These are phyloP conservation scores for Tephrocybe rancida DNA, from an alignment of 768 basidiomycete genomes.

Conservation along the genomic window DNA sequence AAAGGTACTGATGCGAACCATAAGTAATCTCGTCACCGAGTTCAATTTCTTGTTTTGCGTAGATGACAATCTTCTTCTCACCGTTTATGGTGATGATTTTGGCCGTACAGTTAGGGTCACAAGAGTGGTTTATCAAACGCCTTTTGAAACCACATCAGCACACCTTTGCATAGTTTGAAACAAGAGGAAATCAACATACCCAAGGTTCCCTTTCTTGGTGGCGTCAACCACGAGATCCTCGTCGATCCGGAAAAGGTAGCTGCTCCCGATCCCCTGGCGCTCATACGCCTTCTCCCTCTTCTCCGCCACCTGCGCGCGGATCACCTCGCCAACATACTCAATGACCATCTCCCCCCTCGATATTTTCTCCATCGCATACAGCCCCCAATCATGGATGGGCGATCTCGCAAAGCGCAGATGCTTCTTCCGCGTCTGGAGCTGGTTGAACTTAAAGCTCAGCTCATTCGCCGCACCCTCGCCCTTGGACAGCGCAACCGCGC, in stretches of 20 bases:
- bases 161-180: constrained; percentile 11
- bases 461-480: constrained; percentile 69
- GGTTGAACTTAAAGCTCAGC: constrained; percentile 95
- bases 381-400: constrained; percentile 97
- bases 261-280: constrained; percentile 95
- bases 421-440: constrained; percentile 97
- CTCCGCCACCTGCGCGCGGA: constrained; percentile 93
- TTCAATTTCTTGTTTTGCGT: constrained; percentile 95
- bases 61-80: constrained; percentile 99
- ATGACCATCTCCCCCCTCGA: constrained; percentile 97
- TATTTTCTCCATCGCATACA: constrained; percentile 98
- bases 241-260: constrained; percentile 97
- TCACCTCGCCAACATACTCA: constrained; percentile 98
- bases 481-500: constrained; percentile 74
- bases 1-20: constrained; percentile 51
- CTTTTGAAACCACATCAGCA: constrained; percentile 39
- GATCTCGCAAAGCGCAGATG: constrained; percentile 93
- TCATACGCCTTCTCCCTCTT: constrained; percentile 97
- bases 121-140: constrained; percentile 98
- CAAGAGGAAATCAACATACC: constrained; percentile 62
- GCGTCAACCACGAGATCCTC: constrained; percentile 98
- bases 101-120: constrained; percentile 91
- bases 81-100: constrained; percentile 91
- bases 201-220: constrained; percentile 98
- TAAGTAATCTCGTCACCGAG: constrained; percentile 98